These are phyloP conservation scores for Russula earlei DNA, from an alignment of 768 basidiomycete species.

Conservation along the genomic window DNA sequence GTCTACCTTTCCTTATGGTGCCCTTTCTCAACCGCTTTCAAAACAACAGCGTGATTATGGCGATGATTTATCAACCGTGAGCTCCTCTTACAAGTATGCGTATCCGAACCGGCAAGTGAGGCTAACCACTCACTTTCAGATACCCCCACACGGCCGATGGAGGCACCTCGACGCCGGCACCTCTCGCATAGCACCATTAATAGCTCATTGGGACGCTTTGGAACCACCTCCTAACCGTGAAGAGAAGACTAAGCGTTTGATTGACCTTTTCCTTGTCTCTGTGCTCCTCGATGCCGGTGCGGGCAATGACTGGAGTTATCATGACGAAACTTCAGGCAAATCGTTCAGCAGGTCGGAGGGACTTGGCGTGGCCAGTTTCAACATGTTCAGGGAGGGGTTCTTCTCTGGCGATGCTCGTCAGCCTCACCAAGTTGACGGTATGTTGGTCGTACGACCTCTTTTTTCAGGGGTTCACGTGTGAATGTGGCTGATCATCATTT, in stretches of 20 bases:
- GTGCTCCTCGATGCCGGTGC: conserved; percentile 95
- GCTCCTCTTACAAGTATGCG: conserved; percentile 22
- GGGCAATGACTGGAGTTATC: conserved; percentile 72
- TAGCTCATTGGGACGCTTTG: conserved; percentile 44
- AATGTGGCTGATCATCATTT: conserved; percentile 7
- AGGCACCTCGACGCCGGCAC: conserved; percentile 70
- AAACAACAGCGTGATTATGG: conserved; percentile 66
- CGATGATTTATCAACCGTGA: conserved; percentile 50
- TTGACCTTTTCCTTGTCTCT: conserved; percentile 86
- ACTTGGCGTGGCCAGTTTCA: conserved; percentile 78
- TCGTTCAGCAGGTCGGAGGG: conserved; percentile 67
- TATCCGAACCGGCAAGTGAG: neutral
- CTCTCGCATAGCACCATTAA: conserved; percentile 52
- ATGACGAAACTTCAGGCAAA: conserved; percentile 44
- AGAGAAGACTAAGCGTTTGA: conserved; percentile 60
- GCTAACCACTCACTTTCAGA: conserved; percentile 34
- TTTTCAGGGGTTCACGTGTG: neutral
- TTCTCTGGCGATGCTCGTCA: conserved; percentile 62
- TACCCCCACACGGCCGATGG: conserved; percentile 86
- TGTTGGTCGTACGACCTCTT: conserved; percentile 22
- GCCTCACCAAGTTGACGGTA: conserved; percentile 75
- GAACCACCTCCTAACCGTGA: conserved; percentile 36
- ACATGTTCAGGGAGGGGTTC: conserved; percentile 79
- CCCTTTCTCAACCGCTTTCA: neutral
- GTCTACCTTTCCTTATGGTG: conserved; percentile 13